Evolutionary conservation across 345 rosid genomes (phyloP), one percentile per base, ranked within the genome.

Genomic region (Populus simonii): DNA sequence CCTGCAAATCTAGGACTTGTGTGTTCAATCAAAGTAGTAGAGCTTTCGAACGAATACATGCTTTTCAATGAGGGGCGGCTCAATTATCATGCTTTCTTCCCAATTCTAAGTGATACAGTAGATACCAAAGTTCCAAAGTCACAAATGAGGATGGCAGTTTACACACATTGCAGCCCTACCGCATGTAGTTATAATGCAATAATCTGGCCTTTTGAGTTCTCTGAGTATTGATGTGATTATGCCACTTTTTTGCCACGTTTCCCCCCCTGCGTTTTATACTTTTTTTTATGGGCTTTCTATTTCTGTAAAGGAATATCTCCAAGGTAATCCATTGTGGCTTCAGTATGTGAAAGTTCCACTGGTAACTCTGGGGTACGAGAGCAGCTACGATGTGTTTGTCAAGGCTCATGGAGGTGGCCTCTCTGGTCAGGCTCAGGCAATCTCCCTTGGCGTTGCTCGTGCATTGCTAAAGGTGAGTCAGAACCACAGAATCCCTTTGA

Each of bases 321-420:
- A 95, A 77, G 98, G 97, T n/a, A 95, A 95, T 79, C 99, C 99
- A 2, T 53, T 92, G 76, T 95, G 99, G 98, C 87, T 95, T 76
- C 97, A 93, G 49, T 91, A 93, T 77, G 84, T 95, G 49, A 95
- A 93, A 81, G 87, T 87, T 41, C 99, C 99, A 3, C 73, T 93
- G 84, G 86, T 84, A 73, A 87, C 92, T 45, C 74, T 95, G 29
- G 96, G 99, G n/a, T 93, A 95, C 53, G 99, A 93, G 80, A 88
- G 72, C 53, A 91, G 90, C 84, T 95, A 91, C 25, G 97, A 95
- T 16, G 92, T 95, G 31, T 92, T 95, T 77, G 96, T 93, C 17
- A 95, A 95, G 86, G 98, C 97, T 17, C 98, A 91, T 69, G 99
- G 98, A 2, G 98, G 98, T 0, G 98, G 98, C 62, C 98, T 95